Evolutionary conservation across 2,329 filamentous ascomycete species (phyloP), one percentile per base, ranked within the genome.

Genomic region (Stagonosporopsis cucurbitacearum): DNA sequence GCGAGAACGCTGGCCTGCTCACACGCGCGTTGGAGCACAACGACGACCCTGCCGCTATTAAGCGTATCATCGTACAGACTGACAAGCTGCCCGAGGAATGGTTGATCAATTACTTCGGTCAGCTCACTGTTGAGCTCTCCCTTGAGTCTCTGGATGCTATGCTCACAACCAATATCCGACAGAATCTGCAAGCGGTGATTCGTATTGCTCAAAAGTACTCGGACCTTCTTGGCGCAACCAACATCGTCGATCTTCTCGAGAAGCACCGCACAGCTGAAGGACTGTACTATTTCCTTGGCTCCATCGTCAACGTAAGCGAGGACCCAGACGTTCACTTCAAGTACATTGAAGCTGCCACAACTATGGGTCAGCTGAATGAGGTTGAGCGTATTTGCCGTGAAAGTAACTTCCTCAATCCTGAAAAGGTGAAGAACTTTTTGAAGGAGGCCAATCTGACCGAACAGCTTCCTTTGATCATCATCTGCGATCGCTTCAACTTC

Each of bases 401-500:
- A 76, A 96, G 89, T 83, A 92, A 56, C 32, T 56, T 26, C 25
- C 25, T 26, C 9, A 26, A 26, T 26, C 85, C 92, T 0, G 92
- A 97, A 78, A 96, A 96, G 82, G 92, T 97, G 54, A 97, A 97
- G 84, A 99, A 99, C 81, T 99, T 98, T 86, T 82, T 99, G 59
- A 99, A 99, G 81, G 96, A 99, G 76, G 94, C 95, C 50, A 90
- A 88, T 64, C 82, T 99, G 40, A 88, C 89, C 2, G 95, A 99
- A 77, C 94, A 97, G 79, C 84, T 99, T 39, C 95, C 95, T 39
- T 82, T 99, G 50, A 99, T 99, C 79, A 97, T 98, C 67, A 92
- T 99, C 56, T 99, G 96, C 79, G 95, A 99, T 74, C 91, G 94
- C n/a, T 97, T 96, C 85, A 96, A 98, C 81, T 96, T 99, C 72